Percentiles rank a stretch among this genome's conserved stretches.
Conservation (phyloP, 371 early-diverging fungal species). For the Mucor ambiguus region DNA sequence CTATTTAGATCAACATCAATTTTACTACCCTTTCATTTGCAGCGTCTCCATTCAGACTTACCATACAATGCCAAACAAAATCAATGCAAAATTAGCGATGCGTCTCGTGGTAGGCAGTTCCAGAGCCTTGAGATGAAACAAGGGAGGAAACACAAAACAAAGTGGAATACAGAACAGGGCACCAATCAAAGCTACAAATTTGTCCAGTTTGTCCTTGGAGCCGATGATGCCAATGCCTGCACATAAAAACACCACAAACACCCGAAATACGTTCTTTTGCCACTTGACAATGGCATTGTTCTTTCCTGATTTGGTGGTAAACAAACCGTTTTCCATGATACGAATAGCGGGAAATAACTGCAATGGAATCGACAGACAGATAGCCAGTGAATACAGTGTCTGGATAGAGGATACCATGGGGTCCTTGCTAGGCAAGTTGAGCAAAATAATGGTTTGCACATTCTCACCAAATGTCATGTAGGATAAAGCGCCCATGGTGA, state of each 20-base stretch:
- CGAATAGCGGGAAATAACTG: conserved; percentile 84
- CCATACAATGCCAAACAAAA: conserved; percentile 74
- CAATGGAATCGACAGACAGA: conserved; percentile 82
- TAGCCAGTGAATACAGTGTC: conserved; percentile 84
- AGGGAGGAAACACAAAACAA: conserved; percentile 81
- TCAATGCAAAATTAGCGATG: conserved; percentile 56
- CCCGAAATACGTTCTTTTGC: conserved; percentile 87
- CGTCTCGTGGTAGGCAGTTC: conserved; percentile 45
- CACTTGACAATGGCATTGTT: conserved; percentile 74
- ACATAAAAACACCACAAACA: conserved; percentile 61
- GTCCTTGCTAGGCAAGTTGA: conserved; percentile 75
- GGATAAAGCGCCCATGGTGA: conserved; percentile 75
- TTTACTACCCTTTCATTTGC: background rate
- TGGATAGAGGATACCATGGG: conserved; percentile 69
- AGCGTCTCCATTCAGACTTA: conserved; percentile 9
- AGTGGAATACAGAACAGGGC: conserved; percentile 62
- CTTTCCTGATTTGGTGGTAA: conserved; percentile 69
- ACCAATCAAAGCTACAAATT: conserved; percentile 84
- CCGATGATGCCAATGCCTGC: conserved; percentile 78
- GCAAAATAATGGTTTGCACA: conserved; percentile 77
- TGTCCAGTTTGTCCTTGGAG: conserved; percentile 74
- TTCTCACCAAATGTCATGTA: conserved; percentile 82
- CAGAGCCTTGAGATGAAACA: conserved; percentile 76
- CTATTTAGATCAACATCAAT: conserved; percentile 15
- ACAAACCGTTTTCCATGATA: conserved; percentile 79